These are phyloP conservation scores for Alternaria ethzedia DNA, from an alignment of 2,329 filamentous ascomycete species.

Conservation along the genomic window DNA sequence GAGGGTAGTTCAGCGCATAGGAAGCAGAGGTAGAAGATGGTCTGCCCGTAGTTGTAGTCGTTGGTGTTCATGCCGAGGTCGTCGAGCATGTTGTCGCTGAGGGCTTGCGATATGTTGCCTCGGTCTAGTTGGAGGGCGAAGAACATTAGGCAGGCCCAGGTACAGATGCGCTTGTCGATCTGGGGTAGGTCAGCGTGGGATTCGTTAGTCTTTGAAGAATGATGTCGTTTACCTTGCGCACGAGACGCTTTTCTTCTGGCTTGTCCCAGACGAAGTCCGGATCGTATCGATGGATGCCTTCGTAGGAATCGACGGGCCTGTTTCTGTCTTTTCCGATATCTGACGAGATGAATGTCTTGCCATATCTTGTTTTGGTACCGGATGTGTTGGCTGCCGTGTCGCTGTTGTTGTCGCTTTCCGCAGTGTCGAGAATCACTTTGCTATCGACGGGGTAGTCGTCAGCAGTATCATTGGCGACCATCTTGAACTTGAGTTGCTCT, in stretches of 20 bases:
- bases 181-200: slow-evolving; percentile 24
- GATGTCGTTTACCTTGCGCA: slow-evolving; percentile 56
- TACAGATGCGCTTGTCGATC: slow-evolving; percentile 59
- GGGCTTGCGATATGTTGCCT: slow-evolving; percentile 52
- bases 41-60: slow-evolving; percentile 50
- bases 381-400: slow-evolving; percentile 17
- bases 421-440: slow-evolving; percentile 28
- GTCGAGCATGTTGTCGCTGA: slow-evolving; percentile 44
- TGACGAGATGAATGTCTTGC: slow-evolving; percentile 44
- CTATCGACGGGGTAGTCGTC: slow-evolving; percentile 15
- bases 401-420: slow-evolving; percentile 27
- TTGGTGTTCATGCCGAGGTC: slow-evolving; percentile 46
- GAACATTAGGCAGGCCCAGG: slow-evolving; percentile 62
- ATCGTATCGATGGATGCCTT: slow-evolving; percentile 66
- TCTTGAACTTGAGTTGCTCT: slow-evolving; percentile 9
- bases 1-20: slow-evolving; percentile 62
- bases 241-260: slow-evolving; percentile 62
- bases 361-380: slow-evolving; percentile 19
- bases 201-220: not conserved
- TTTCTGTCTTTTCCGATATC: slow-evolving; percentile 50
- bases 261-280: slow-evolving; percentile 63
- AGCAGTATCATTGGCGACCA: slow-evolving; percentile 1
- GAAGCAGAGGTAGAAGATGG: slow-evolving; percentile 80
- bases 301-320: slow-evolving; percentile 62
- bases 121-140: slow-evolving; percentile 61